phyloP scores from a whole-genome alignment of 1,139 yeast species.

The Kurtzmaniella quercitrusa region DNA sequence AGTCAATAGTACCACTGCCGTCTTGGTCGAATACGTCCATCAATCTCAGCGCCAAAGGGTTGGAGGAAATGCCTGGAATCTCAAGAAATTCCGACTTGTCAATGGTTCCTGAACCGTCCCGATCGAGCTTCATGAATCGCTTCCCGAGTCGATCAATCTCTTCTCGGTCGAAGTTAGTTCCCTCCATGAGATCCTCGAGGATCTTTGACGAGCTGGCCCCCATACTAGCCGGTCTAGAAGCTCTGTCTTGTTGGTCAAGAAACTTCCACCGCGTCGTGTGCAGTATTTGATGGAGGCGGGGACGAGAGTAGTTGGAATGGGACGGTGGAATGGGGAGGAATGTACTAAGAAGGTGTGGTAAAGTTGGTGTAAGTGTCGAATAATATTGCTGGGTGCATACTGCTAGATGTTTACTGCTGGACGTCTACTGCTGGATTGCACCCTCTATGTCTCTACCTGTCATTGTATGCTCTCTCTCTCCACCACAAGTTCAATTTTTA shows the following conservation, averaged over 20 bases:
- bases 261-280: background rate
- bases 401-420: too few species aligned
- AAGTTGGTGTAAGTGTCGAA: too few species aligned
- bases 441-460: too few species aligned
- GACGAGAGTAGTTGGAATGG: background rate
- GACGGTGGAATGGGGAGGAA: background rate
- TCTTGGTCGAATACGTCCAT: slow-evolving; percentile 95
- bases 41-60: slow-evolving; percentile 84
- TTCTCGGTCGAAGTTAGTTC: slow-evolving; percentile 80
- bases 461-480: too few species aligned
- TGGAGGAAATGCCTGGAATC: slow-evolving; percentile 87
- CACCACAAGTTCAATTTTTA: too few species aligned
- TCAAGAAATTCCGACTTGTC: slow-evolving; percentile 87
- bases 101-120: slow-evolving; percentile 88
- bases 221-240: slow-evolving; percentile 31
- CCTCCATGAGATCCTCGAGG: slow-evolving; percentile 65
- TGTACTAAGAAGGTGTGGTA: too few species aligned
- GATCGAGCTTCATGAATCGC: slow-evolving; percentile 91
- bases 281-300: background rate
- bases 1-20: slow-evolving; percentile 90
- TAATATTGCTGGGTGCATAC: too few species aligned
- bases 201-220: slow-evolving; percentile 66
- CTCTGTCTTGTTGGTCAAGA: background rate
- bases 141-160: slow-evolving; percentile 90
- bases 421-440: too few species aligned